Conservation (phyloP, 1,139 yeast genomes). For the Kodamaea fungicola region DNA sequence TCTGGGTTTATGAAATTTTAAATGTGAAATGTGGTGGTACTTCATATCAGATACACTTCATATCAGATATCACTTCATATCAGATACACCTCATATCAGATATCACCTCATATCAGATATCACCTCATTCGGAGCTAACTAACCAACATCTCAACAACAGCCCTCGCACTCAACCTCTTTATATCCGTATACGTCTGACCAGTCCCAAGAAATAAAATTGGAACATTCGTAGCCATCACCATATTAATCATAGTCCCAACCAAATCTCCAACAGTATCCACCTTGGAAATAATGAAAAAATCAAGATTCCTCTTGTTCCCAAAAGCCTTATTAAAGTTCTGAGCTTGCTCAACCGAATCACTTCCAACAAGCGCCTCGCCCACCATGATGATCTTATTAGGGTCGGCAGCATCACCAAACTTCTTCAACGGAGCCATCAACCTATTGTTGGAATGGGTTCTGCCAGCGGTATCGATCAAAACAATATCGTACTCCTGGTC, state of each 20-base stretch:
- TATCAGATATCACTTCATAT: not conserved
- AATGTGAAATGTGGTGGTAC: no score
- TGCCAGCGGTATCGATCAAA: constrained; percentile 94
- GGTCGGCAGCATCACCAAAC: constrained; percentile 93
- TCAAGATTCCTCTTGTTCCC: constrained; percentile 81
- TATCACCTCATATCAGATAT: not conserved
- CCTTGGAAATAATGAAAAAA: constrained; percentile 89
- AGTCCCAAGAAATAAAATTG: constrained; percentile 91
- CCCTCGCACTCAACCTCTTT: constrained; percentile 85
- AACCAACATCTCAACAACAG: constrained; percentile 88
- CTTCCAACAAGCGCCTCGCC: constrained; percentile 98
- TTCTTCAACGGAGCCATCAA: constrained; percentile 94
- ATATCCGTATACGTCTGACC: constrained; percentile 97
- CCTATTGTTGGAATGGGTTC: constrained; percentile 93
- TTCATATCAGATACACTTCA: not conserved
- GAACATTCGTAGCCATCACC: constrained; percentile 96
- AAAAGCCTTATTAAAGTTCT: constrained; percentile 88
- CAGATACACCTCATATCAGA: not conserved
- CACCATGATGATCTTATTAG: constrained; percentile 96
- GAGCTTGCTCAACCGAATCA: constrained; percentile 94
- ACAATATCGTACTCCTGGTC: constrained; percentile 72
- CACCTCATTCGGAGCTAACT: no score
- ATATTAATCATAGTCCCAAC: constrained; percentile 96
- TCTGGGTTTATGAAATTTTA: no score
- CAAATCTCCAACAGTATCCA: constrained; percentile 96